Evolutionary conservation across 73 alveolate genomes (phyloP).

Genomic region (Paramecium sexaurelia): DNA sequence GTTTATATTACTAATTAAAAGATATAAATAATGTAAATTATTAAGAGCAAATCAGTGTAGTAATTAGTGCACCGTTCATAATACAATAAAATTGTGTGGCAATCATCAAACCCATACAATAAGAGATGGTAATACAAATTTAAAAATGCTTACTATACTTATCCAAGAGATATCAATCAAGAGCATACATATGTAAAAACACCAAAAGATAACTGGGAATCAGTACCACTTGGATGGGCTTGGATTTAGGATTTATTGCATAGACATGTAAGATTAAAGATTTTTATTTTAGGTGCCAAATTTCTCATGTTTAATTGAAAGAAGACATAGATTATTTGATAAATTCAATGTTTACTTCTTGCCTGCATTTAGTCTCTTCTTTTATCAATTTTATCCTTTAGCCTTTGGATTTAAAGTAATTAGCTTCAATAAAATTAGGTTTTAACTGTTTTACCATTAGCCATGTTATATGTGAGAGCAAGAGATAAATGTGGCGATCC

Average conservation of each 20-base stretch:
- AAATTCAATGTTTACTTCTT: conserved; percentile 63
- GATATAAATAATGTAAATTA: conserved; percentile 31
- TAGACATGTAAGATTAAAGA: conserved; percentile 50
- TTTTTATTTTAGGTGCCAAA: conserved; percentile 15
- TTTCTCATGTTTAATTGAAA: conserved; percentile 51
- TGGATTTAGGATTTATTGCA: conserved; percentile 62
- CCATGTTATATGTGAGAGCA: conserved; percentile 60
- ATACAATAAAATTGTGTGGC: conserved; percentile 59
- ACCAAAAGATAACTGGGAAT: conserved; percentile 63
- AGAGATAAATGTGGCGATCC: conserved; percentile 71
- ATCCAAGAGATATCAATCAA: conserved; percentile 65
- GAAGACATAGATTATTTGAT: conserved; percentile 71
- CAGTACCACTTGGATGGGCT: conserved; percentile 66
- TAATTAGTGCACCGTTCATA: conserved; percentile 35
- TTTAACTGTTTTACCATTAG: conserved; percentile 62
- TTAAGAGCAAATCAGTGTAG: conserved; percentile 24
- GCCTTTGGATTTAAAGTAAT: conserved; percentile 67
- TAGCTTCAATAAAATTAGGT: conserved; percentile 28
- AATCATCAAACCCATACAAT: conserved; percentile 65
- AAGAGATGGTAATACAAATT: conserved; percentile 71
- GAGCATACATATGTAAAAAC: conserved; percentile 68
- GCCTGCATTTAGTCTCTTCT: conserved; percentile 58
- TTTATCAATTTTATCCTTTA: conserved; percentile 52
- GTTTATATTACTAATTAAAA: conserved; percentile 16
- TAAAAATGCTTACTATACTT: conserved; percentile 62